A percentile compares a stretch with the other conserved stretches of the same genome.
Conservation (phyloP, 305 asterid species). For the Fraxinus platypoda region DNA sequence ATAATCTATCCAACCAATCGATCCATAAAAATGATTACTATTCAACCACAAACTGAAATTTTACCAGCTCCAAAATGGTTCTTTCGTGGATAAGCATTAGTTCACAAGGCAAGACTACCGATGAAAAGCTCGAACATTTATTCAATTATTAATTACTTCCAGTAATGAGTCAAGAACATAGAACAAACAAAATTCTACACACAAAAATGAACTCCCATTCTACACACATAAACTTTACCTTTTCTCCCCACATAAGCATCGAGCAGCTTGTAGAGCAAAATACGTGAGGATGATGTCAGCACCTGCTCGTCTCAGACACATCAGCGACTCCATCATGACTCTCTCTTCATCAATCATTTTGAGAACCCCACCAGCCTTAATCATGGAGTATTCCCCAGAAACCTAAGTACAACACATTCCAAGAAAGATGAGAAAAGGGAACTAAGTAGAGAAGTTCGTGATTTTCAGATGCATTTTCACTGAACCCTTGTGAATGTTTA, state of each 20-base stretch:
- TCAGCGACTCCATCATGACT: conserved; percentile 89
- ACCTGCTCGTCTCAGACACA: conserved; percentile 93
- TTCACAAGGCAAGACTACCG: neutral
- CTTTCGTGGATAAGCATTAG: neutral
- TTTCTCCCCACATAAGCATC: conserved; percentile 70
- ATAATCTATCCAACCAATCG: neutral
- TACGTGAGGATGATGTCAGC: conserved; percentile 87
- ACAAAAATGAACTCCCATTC: neutral
- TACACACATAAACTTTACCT: conserved; percentile 38
- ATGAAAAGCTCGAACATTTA: neutral
- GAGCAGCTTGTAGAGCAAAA: conserved; percentile 86
- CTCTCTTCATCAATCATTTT: conserved; percentile 91
- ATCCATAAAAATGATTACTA: neutral
- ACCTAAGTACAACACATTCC: conserved; percentile 45
- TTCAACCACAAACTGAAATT: neutral
- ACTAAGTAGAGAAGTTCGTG: neutral
- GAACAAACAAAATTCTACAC: conserved; percentile 9
- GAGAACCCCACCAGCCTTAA: conserved; percentile 88
- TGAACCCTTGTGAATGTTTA: neutral
- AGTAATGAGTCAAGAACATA: conserved; percentile 5
- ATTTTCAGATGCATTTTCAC: neutral
- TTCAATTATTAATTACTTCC: neutral
- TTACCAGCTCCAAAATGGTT: neutral
- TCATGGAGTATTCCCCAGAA: conserved; percentile 97
- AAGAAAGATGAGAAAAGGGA: neutral